A percentile compares a stretch with the other conserved stretches of the same genome.
These are phyloP conservation scores for Pseudozyma sp. DNA, from an alignment of 1,284 basidiomycete species.

Conservation along the genomic window DNA sequence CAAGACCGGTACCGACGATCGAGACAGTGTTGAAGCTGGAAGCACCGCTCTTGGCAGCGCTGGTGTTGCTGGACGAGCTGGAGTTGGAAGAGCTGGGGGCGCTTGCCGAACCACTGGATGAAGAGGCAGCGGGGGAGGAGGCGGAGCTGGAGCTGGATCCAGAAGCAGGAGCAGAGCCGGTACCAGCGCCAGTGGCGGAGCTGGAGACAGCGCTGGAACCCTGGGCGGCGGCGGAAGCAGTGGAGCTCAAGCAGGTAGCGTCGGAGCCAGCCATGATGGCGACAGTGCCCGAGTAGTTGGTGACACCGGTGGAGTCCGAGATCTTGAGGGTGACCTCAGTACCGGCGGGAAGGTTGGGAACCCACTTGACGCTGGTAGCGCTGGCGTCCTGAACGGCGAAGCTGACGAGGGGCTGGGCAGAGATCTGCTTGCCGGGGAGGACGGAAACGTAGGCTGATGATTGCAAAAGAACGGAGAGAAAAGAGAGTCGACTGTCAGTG, in stretches of 20 bases:
- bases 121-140: slow-evolving; percentile 2
- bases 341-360: slow-evolving; percentile 34
- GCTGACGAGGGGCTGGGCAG: slow-evolving; percentile 37
- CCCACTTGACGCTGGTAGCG: slow-evolving; percentile 31
- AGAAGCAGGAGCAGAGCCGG: slow-evolving; percentile 11
- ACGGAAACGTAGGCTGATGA: slow-evolving; percentile 33
- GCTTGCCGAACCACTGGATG: slow-evolving; percentile 1
- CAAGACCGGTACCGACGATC: slow-evolving; percentile 32
- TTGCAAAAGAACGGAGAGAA: neutral
- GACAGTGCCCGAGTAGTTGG: slow-evolving; percentile 30
- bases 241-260: slow-evolving; percentile 25
- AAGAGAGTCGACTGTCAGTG: slow-evolving; percentile 10
- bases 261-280: slow-evolving; percentile 34
- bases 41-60: slow-evolving; percentile 28
- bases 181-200: slow-evolving; percentile 18
- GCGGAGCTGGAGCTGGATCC: slow-evolving; percentile 6
- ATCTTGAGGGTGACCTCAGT: slow-evolving; percentile 38
- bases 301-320: slow-evolving; percentile 32
- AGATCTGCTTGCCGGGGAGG: slow-evolving; percentile 33
- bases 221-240: slow-evolving; percentile 17
- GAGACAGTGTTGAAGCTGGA: slow-evolving; percentile 22
- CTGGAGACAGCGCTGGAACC: slow-evolving; percentile 23
- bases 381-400: slow-evolving; percentile 31
- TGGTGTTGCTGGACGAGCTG: slow-evolving; percentile 1
- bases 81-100: slow-evolving; percentile 9